Percentiles rank a stretch among this genome's conserved stretches.
Conservation (phyloP, 2,329 filamentous ascomycete genomes). For the Calonectria pauciramosa region DNA sequence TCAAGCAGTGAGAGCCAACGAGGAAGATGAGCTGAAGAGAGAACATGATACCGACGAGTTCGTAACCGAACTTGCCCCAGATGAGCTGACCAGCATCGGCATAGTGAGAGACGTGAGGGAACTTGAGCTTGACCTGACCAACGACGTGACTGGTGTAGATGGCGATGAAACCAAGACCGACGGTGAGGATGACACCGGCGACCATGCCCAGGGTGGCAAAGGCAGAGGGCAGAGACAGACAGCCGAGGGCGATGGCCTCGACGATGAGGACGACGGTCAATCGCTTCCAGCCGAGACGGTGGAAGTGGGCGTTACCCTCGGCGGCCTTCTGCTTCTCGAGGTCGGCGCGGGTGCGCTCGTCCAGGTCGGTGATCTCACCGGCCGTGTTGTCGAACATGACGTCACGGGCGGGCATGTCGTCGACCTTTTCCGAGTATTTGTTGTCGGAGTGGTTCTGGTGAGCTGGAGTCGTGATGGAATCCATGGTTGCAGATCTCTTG, state of each 20-base stretch:
- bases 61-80: conserved; percentile 67
- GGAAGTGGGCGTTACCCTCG: conserved; percentile 27
- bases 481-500: conserved; percentile 26
- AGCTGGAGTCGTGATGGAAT: conserved; percentile 34
- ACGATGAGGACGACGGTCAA: conserved; percentile 28
- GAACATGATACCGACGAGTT: conserved; percentile 56
- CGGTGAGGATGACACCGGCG: conserved; percentile 28
- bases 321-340: conserved; percentile 31
- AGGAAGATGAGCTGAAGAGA: conserved; percentile 73
- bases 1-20: conserved; percentile 74
- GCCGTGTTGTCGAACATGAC: conserved; percentile 44
- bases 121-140: conserved; percentile 52
- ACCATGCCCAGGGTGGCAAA: conserved; percentile 28
- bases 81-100: conserved; percentile 73
- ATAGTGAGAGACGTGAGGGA: conserved; percentile 71
- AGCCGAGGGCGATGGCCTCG: conserved; percentile 29
- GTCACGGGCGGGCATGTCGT: conserved; percentile 35
- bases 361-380: conserved; percentile 55
- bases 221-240: conserved; percentile 18
- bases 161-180: conserved; percentile 33
- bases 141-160: conserved; percentile 32
- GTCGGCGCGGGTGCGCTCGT: conserved; percentile 41
- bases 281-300: conserved; percentile 31
- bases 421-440: conserved; percentile 30
- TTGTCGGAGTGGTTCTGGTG: conserved; percentile 21